Conservation (phyloP, 352 stramenopile species). For the Pythium sukuiense region DNA sequence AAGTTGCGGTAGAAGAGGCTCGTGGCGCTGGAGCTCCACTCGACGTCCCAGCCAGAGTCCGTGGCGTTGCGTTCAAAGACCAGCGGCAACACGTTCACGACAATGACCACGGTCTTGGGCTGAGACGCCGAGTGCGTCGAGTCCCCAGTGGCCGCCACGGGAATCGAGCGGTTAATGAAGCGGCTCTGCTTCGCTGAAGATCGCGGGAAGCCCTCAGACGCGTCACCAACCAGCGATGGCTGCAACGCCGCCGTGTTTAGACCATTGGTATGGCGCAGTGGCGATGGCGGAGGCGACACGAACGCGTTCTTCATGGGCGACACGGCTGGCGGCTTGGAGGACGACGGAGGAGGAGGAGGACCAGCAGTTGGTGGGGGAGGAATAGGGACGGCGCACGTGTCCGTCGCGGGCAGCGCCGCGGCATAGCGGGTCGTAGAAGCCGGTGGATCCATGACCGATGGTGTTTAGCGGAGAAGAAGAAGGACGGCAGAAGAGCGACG, state of each 20-base stretch:
- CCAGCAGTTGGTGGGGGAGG: not conserved
- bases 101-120: constrained; percentile 67
- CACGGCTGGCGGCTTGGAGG: not conserved
- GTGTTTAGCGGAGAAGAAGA: not conserved
- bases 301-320: not conserved
- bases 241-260: constrained; percentile 17
- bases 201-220: constrained; percentile 12
- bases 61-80: constrained; percentile 59
- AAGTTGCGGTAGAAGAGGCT: constrained; percentile 80
- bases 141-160: not conserved
- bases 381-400: constrained; percentile 16
- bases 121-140: not conserved
- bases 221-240: constrained; percentile 17
- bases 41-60: constrained; percentile 52
- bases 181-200: not conserved
- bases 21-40: constrained; percentile 72
- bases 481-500: not conserved
- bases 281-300: constrained; percentile 5
- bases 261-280: constrained; percentile 18
- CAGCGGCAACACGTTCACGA: constrained; percentile 78
- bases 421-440: not conserved
- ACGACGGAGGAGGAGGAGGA: not conserved
- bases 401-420: constrained; percentile 8
- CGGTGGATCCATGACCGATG: not conserved
- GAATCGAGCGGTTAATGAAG: constrained; percentile 5